Base-by-base conservation (phyloP, 2,329 filamentous ascomycete genomes). In the Cladosporium cucumerinum region DNA sequence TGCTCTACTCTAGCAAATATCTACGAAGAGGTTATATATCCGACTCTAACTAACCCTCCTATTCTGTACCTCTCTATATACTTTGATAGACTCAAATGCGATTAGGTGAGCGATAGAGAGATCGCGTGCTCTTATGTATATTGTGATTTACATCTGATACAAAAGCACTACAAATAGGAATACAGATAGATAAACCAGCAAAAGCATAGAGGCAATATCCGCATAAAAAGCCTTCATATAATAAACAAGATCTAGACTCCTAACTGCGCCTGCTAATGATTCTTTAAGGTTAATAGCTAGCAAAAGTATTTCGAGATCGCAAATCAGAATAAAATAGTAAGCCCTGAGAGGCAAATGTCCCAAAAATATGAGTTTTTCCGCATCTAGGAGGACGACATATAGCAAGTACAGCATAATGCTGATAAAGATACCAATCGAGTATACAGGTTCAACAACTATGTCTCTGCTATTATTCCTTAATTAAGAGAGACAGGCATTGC, bases 401-500 rank as follows among this genome's bases (percentile, higher is more conserved):
- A 28, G 16, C 51, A 63, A 26, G 28, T 52, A 18, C 12, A 36
- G 43, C 36, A 32, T 23, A 58, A 65, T 60, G 51, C 46, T 3
- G 30, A 52, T 26, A 58, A 63, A 0, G 57, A 23, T 12, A 39
- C 58, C 3, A 55, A 67, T 39, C 26, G n/a, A 14, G 65, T 67
- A 8, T 11, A 65, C 12, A 57, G 58, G 14, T 67, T 67, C 26
- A 49, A 65, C 25, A 25, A 39, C n/a, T 58, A 67, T 59, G 23
- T 32, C 4, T 65, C 57, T 1, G 23, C 63, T 16, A 58, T 67
- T 2, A 57, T 67, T 3, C 65, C 63, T 11, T 67, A 52, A 63
- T 26, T 67, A 4, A 58, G 58, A 39, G 52, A 58, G 23, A 67
- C 52, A 26, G 65, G 63, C 43, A 65, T 65, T 36, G 58, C 30